Base-by-base conservation (phyloP, 345 rosid species). In the Microcos paniculata region DNA sequence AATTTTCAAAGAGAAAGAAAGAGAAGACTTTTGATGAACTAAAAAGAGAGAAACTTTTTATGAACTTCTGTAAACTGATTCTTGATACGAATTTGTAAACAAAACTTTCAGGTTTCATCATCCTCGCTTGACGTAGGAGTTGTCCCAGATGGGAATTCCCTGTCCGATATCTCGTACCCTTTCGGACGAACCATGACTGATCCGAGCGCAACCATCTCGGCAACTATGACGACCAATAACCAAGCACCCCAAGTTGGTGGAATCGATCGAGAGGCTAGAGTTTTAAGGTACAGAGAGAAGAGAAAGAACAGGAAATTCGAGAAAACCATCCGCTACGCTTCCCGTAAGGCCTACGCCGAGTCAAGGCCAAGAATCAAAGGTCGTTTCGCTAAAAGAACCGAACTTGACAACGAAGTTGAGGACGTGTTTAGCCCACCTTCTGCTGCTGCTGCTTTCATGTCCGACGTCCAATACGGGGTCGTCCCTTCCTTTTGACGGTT, bases 331-430 rank as follows among this genome's bases (percentile, higher is more conserved):
- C 89, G 99, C 43, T 95, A 95, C 82, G 98, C 97, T 8, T 95
- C 99, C 0, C 83, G 99, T 16, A 91, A 95, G 81, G 99, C 98
- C 0, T 95, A 95, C 26, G 99, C 99, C 1, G 99, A 95, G 83
- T 91, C 96, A 24, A 72, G 99, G 77, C 98, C 99, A 0, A 76
- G 99, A 77, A 91, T 95, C 90, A 95, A 93, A 81, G 99, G 99
- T 24, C 84, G 99, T 8, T 95, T 95, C 79, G 98, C 98, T 18
- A 95, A 93, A 82, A 83, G 98, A 1, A 79, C 85, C 0, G 97
- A 88, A 38, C 77, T 49, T 6, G 95, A 80, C 49, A 74, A 70
- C 4, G 93, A 90, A 69, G 81, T 78, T 64, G 83, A 80, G 21
- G 61, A 63, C 48, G 24, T 79, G 6, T 78, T 24, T 56, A 62